Percentiles rank a stretch among this genome's conserved stretches.
Conservation (phyloP, 1,139 yeast genomes). For the Diutina scorzettiae region DNA sequence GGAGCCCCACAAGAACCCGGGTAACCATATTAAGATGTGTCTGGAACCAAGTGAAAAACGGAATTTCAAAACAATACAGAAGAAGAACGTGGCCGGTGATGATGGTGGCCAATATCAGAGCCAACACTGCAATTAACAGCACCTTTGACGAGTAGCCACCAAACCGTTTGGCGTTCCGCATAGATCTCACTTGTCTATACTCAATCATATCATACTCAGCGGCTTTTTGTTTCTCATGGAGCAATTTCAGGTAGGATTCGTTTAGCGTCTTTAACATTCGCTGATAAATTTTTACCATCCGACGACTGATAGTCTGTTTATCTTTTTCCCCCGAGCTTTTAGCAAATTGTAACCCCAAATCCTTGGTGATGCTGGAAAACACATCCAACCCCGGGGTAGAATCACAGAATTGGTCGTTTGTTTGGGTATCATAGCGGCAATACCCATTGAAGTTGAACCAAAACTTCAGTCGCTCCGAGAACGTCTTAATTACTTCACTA, state of each 20-base stretch:
- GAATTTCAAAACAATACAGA: not conserved
- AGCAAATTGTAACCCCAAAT: not conserved
- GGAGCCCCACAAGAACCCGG: not conserved
- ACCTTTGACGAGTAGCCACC: not conserved
- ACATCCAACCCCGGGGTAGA: not conserved
- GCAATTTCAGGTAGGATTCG: not conserved
- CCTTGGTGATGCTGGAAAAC: not conserved
- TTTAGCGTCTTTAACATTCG: not conserved
- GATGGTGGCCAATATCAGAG: not conserved
- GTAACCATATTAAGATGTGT: not conserved
- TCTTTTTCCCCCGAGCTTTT: not conserved
- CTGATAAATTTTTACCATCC: slow-evolving; percentile 1
- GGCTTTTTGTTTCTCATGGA: not conserved
- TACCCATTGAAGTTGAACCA: slow-evolving; percentile 4
- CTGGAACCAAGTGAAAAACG: not conserved
- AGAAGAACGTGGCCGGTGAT: not conserved
- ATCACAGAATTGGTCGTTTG: not conserved
- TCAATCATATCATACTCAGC: not conserved
- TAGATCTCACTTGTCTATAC: not conserved
- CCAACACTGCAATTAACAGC: not conserved
- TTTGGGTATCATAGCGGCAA: not conserved
- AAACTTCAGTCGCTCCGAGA: not conserved
- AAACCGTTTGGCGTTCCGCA: not conserved
- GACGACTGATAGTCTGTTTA: not conserved
- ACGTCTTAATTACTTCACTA: not conserved